Evolutionary conservation across 2,329 filamentous ascomycete species (phyloP).

Genomic region (Magnaporthiopsis poae): DNA sequence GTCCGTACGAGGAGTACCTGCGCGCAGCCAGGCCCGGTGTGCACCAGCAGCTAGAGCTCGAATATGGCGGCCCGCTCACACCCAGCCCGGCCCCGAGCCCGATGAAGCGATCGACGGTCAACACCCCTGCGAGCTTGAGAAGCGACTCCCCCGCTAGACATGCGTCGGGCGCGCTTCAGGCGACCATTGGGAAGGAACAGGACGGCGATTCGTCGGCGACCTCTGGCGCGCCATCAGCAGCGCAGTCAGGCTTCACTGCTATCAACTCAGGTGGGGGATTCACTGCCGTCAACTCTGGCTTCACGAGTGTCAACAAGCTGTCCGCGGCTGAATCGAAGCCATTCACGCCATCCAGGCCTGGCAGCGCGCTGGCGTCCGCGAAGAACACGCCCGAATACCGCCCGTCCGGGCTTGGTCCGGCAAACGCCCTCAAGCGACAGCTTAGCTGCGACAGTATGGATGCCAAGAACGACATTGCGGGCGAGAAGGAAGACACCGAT

Average conservation of each 20-base stretch:
- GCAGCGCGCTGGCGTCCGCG: conserved; percentile 52
- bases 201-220: conserved; percentile 20
- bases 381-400: conserved; percentile 58
- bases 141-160: conserved; percentile 58
- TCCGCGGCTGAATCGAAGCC: conserved; percentile 39
- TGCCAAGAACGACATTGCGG: conserved; percentile 37
- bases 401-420: conserved; percentile 41
- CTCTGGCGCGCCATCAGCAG: conserved; percentile 24
- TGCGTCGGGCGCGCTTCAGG: conserved; percentile 44
- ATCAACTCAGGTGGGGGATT: conserved; percentile 50
- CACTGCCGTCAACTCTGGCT: conserved; percentile 63
- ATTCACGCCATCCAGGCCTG: conserved; percentile 51
- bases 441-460: conserved; percentile 51
- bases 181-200: conserved; percentile 24
- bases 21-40: conserved; percentile 84
- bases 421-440: conserved; percentile 66
- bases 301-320: conserved; percentile 55
- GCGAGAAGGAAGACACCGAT: conserved; percentile 50
- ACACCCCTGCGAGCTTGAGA: conserved; percentile 48
- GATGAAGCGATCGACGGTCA: conserved; percentile 53
- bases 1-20: conserved; percentile 92
- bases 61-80: conserved; percentile 85
- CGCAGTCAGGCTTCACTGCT: conserved; percentile 40
- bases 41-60: conserved; percentile 87
- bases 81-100: conserved; percentile 62